Evolutionary conservation across 2,329 filamentous ascomycete genomes (phyloP).

Genomic region (Microcyclospora tardicrescens): DNA sequence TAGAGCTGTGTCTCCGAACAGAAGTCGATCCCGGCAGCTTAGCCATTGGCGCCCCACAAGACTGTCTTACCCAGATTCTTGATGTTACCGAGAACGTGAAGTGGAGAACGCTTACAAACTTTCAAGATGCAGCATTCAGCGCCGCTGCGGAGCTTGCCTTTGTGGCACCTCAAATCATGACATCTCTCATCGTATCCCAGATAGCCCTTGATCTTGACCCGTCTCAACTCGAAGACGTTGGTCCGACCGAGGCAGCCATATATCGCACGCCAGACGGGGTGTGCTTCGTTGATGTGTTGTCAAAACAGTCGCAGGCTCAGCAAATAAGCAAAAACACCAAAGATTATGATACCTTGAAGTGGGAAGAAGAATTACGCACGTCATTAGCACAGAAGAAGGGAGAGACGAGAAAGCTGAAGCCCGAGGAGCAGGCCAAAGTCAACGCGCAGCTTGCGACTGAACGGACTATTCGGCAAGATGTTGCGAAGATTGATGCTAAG

Average conservation of each 20-base stretch:
- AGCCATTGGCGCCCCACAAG: conserved; percentile 48
- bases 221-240: conserved; percentile 55
- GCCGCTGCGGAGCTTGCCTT: conserved; percentile 88
- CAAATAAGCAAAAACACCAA: conserved; percentile 79
- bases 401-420: conserved; percentile 74
- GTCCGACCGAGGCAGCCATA: conserved; percentile 82
- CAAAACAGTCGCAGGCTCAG: conserved; percentile 59
- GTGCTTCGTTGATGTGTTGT: conserved; percentile 79
- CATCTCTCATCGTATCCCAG: conserved; percentile 60
- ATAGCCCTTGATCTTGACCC: conserved; percentile 62
- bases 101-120: conserved; percentile 37
- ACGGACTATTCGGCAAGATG: conserved; percentile 58
- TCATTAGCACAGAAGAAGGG: conserved; percentile 92
- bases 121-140: conserved; percentile 56
- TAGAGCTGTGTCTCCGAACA: conserved; percentile 68
- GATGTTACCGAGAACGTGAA: conserved; percentile 28
- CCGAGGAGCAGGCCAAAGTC: conserved; percentile 81
- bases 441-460: conserved; percentile 86
- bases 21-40: conserved; percentile 73
- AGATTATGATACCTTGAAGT: conserved; percentile 91
- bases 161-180: conserved; percentile 72
- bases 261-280: conserved; percentile 82
- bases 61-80: conserved; percentile 56
- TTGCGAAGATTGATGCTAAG: conserved; percentile 55
- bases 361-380: conserved; percentile 82